Evolutionary conservation across 495 filamentous ascomycete genomes (phyloP), one percentile per base, ranked within the genome.

Genomic region (Chaetomidium leptoderma): DNA sequence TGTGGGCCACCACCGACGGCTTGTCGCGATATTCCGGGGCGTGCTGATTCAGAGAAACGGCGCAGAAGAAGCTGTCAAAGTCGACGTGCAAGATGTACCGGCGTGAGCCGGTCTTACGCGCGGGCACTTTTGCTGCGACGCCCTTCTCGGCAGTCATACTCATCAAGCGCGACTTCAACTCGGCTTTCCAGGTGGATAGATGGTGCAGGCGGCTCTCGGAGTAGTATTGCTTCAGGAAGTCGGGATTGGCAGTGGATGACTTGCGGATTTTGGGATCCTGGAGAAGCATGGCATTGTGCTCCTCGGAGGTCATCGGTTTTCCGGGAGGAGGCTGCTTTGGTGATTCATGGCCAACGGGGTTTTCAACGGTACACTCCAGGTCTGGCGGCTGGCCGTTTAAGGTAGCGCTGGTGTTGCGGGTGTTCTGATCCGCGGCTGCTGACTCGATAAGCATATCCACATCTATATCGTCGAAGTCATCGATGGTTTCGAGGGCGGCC

Each of bases 61-160:
- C 90, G 37, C 91, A 95, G 69, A 98, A 98, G 72, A 98, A 98
- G 67, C 88, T 91, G 69, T 98, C 93, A 65, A 97, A 97, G 66
- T 98, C 93, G 30, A 97, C 89, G 67, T 98, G 93, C 61, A 98
- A 81, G 46, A 98, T 82, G 60, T 97, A 98, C 59, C 89, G 74
- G 55, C 93, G 77, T 23, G 85, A 73, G 2, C 88, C 86, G 35
- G 81, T 67, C 51, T 74, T 77, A 16, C 69, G 67, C 56, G 67
- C 73, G 30, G 49, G 39, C 32, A 78, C 58, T 43, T 75, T 77
- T 4, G 62, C 37, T n/a, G 64, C 63, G 0, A 64, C 70, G 0
- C 75, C 67, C 3, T 79, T 75, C 56, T 92, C 88, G 3, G 82
- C 80, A 11, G 90, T 82, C 59, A 92, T 75, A 14, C 78, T 83